Evolutionary conservation across 2,329 filamentous ascomycete genomes (phyloP).

Genomic region (Tolypocladium inflatum): DNA sequence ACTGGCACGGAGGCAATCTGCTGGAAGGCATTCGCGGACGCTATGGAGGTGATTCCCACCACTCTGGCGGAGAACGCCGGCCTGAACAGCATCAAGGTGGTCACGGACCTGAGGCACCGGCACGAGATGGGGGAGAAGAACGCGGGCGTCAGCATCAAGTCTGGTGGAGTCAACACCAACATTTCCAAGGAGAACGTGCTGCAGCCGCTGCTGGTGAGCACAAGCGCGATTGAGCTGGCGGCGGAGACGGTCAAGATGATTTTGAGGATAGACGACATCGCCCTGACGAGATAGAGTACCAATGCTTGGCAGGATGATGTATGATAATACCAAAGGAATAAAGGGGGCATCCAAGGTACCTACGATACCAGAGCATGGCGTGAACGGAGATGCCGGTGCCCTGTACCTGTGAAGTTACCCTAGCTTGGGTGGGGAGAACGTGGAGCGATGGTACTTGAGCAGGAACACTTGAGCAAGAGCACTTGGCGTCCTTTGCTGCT

Average conservation of each 20-base stretch:
- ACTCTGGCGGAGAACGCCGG: conserved; percentile 96
- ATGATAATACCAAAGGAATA: conserved; percentile 24
- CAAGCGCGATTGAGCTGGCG: conserved; percentile 91
- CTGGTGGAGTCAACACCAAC: conserved; percentile 91
- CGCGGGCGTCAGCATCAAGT: conserved; percentile 96
- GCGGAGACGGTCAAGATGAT: conserved; percentile 98
- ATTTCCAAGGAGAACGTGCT: conserved; percentile 95
- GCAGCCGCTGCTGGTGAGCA: conserved; percentile 92
- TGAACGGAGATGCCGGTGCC: neutral
- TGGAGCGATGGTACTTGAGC: too few relatives aligned
- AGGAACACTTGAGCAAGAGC: neutral
- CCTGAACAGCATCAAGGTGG: conserved; percentile 96
- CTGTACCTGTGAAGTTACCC: neutral
- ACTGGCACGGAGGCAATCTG: conserved; percentile 93
- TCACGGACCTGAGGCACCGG: conserved; percentile 87
- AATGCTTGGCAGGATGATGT: conserved; percentile 21
- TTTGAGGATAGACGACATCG: conserved; percentile 58
- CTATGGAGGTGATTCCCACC: conserved; percentile 93
- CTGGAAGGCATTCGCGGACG: conserved; percentile 98
- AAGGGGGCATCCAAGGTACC: conserved; percentile 4
- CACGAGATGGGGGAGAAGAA: conserved; percentile 94
- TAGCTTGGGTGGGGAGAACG: too few relatives aligned
- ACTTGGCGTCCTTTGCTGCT: neutral
- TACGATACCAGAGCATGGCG: neutral
- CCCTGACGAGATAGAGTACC: conserved; percentile 42